phyloP scores from a whole-genome alignment of 345 rosid genomes.

The Xanthoceras sorbifolium region DNA sequence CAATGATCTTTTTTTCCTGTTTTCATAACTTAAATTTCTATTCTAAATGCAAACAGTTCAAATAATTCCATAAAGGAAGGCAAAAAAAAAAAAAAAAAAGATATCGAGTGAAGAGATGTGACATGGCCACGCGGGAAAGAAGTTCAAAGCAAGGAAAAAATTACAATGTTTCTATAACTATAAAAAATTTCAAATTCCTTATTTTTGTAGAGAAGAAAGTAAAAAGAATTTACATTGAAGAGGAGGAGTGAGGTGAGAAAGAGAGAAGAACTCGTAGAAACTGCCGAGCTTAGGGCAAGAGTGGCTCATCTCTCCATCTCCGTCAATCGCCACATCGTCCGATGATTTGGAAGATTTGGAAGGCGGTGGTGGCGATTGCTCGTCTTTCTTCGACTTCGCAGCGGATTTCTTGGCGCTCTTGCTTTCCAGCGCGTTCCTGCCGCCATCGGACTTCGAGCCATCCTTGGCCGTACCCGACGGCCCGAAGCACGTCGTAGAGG shows the following conservation, averaged over 20 bases:
- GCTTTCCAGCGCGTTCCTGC: conserved; percentile 37
- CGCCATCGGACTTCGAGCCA: conserved; percentile 47
- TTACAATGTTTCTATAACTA: conserved; percentile 9
- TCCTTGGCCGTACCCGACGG: conserved; percentile 49
- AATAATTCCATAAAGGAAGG: not conserved
- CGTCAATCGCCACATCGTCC: conserved; percentile 54
- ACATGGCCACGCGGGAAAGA: no score
- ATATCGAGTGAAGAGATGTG: no score
- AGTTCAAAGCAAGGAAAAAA: not conserved
- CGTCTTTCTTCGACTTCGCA: conserved; percentile 15
- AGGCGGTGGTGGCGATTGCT: not conserved
- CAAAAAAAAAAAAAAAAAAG: not conserved
- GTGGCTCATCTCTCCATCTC: conserved; percentile 69
- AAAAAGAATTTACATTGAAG: conserved; percentile 62
- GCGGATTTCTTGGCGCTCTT: conserved; percentile 43
- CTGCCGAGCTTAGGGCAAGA: conserved; percentile 82
- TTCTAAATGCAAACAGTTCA: not conserved
- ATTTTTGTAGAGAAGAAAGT: conserved; percentile 9
- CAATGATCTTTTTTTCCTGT: not conserved
- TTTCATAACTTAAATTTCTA: no score
- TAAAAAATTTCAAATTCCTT: not conserved
- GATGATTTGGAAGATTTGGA: conserved; percentile 29
- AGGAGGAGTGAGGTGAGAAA: conserved; percentile 89
- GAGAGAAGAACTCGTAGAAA: conserved; percentile 94
- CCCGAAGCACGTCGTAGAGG: conserved; percentile 83